Base-by-base conservation (phyloP, 441 rosid genomes). In the Populus hybrid region DNA sequence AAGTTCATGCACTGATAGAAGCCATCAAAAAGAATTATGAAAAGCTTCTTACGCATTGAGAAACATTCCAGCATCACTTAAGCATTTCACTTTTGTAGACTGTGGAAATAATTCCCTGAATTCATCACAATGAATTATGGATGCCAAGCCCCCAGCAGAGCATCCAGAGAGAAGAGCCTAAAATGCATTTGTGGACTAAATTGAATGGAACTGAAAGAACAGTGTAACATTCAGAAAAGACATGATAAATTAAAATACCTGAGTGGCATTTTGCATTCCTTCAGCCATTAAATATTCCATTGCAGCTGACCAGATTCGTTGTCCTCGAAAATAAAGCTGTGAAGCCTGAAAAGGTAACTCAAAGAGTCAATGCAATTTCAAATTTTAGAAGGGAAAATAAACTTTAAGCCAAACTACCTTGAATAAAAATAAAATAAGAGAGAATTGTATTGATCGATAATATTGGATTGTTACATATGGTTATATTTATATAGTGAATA, bases 121-220 rank as follows among this genome's bases (percentile, higher is more conserved):
- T 83, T 91, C 90, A 67, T 95, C 98, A 67, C 98, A 94, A 73
- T 90, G 93, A 63, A 95, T 71, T 76, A 95, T 90, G 65, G 95
- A 76, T 61, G 99, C 93, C 71, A 96, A 83, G 71, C 97, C 99
- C 29, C 99, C 98, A 59, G 99, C 90, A 50, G 97, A 96, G 86
- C 99, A 94, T 10, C 99, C 98, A 6, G 86, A 91, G 65, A 96
- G 97, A 83, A 96, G 92, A 75, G 89, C 93, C 98, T 95, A 86
- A 59, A 76, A 69, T 45, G 68, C 56, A 45, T 9, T 2, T 74
- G 38, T 68, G 40, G 33, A 45, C 31, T n/a, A 53, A 68, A 35
- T 72, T 45, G 33, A 23, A 10, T 36, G 36, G 69, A 21, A 28
- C 9, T 45, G 9, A 36, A 23, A 79, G 33, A 64, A 74, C 42